phyloP scores from a whole-genome alignment of 257 asterid genomes.

The Solanum medicagineum region DNA sequence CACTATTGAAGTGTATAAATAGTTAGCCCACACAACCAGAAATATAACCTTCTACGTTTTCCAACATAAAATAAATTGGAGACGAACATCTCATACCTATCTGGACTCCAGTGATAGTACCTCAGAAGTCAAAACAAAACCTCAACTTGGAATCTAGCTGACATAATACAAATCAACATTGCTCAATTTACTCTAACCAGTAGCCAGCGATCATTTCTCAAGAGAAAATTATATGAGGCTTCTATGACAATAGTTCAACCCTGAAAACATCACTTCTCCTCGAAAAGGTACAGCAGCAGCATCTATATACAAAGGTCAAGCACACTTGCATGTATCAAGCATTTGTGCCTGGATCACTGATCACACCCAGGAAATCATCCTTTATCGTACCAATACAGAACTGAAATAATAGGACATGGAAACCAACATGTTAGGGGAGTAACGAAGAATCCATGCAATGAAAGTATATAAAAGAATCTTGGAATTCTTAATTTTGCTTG shows the following conservation, averaged over 20 bases:
- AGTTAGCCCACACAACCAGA: background rate
- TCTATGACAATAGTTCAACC: background rate
- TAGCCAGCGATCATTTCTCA: background rate
- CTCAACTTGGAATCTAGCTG: background rate
- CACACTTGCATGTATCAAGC: slow-evolving; percentile 17
- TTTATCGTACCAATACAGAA: slow-evolving; percentile 91
- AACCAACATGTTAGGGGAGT: background rate
- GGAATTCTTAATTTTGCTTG: background rate
- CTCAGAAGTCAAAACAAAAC: background rate
- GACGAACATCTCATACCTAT: background rate
- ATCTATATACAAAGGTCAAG: background rate
- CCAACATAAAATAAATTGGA: background rate
- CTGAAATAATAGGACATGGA: slow-evolving; percentile 21
- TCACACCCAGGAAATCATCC: slow-evolving; percentile 93
- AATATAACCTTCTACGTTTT: background rate
- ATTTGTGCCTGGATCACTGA: slow-evolving; percentile 79
- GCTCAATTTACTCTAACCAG: background rate
- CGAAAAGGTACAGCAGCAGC: background rate
- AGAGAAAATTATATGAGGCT: background rate
- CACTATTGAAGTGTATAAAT: background rate
- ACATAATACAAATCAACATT: background rate
- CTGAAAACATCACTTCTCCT: background rate
- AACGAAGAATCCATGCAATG: background rate
- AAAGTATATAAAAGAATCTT: background rate
- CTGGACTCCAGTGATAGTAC: background rate